Percentiles rank a stretch among this genome's conserved stretches.
Evolutionary conservation across 345 rosid species (phyloP).

Genomic region (Citrus sinensis): DVS_A1.0 CM039166.1:11609001-11609500

Average conservation of each 20-base stretch:
- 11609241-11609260: no score
- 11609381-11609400: background rate
- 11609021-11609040: slow-evolving; percentile 41
- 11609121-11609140: slow-evolving; percentile 64
- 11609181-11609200: no score
- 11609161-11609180: background rate
- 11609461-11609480: background rate
- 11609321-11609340: no score
- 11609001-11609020: slow-evolving; percentile 69
- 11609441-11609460: background rate
- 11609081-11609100: slow-evolving; percentile 89
- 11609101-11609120: slow-evolving; percentile 77
- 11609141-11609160: background rate
- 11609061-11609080: slow-evolving; percentile 77
- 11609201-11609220: no score
- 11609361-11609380: background rate
- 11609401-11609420: no score
- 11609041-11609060: slow-evolving; percentile 60
- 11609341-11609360: background rate
- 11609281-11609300: background rate
- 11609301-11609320: background rate
- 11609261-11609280: background rate
- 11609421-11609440: no score
- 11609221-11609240: no score
- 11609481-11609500: background rate